Evolutionary conservation across 352 stramenopile genomes (phyloP), one percentile per base, ranked within the genome.

Genomic region (Globisporangium cylindrosporum): DNA sequence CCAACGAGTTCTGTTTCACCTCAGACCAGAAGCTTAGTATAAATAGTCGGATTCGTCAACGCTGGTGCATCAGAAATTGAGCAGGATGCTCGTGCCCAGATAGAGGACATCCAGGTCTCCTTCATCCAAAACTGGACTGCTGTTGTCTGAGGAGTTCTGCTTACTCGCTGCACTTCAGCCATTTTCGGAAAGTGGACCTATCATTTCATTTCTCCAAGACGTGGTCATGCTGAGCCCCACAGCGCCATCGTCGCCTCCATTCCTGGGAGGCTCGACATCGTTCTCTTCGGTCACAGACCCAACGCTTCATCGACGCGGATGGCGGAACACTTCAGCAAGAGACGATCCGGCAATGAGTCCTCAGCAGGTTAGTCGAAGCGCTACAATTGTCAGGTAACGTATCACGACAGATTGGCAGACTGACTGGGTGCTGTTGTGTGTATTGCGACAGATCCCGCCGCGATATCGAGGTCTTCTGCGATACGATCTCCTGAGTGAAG

Each of bases 281-380:
- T 90, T 89, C 66, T 73, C 81, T 9, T 79, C 68, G 5, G 68
- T 82, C 34, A 89, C 84, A 3, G 84, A 92, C 66, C 66, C 75
- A 49, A 88, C 79, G 15, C 55, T 90, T 20, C 84, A 90, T 60
- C 80, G 84, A 10, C 73, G 70, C 0, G 70, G 69, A 49, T 92
- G 84, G 84, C 72, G 77, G 0, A 90, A 79, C 25, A 77, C 81
- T 0, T 70, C 64, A 15, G 79, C 79, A 1, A 63, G 64, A 20
- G 66, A 77, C 2, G 56, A 46, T 10, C 43, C 69, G 20, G 58
- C 6, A n/a, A 32, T 1, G 25, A 78, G 54, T 59, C 61, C 72
- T 12, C 74, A 75, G 9, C 80, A 86, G 68, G 83, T 60, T 27
- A 7, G 55, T 60, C 15, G 15, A 4, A 51, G 43, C 8, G 22